Conservation (phyloP, 1,284 basidiomycete genomes). For the Phlebopus sp. region DNA sequence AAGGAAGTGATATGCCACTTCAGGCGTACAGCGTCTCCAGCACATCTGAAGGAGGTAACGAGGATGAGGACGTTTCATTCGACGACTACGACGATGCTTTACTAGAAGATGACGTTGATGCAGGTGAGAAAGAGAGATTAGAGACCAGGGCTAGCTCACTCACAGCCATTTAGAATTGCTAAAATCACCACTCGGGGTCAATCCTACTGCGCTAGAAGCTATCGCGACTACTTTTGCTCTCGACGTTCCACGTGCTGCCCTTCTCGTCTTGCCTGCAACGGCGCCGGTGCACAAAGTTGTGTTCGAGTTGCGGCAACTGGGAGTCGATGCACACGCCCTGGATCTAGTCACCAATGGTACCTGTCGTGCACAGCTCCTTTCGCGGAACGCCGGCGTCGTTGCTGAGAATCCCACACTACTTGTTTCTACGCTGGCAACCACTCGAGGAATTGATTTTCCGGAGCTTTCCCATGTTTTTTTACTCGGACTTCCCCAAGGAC, state of each 20-base stretch:
- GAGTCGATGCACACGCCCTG: slow-evolving; percentile 63
- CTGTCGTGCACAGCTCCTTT: slow-evolving; percentile 43
- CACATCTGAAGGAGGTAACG: slow-evolving; percentile 6
- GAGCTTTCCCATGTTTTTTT: slow-evolving; percentile 72
- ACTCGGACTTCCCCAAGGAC: slow-evolving; percentile 55
- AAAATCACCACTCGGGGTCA: slow-evolving; percentile 48
- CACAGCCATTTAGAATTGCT: slow-evolving; percentile 39
- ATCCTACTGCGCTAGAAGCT: slow-evolving; percentile 57
- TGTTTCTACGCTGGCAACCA: slow-evolving; percentile 63
- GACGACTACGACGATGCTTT: slow-evolving; percentile 20
- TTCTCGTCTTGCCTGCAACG: slow-evolving; percentile 63
- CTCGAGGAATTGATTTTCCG: slow-evolving; percentile 70
- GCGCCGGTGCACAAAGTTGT: slow-evolving; percentile 59
- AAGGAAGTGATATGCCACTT: background rate
- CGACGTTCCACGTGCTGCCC: slow-evolving; percentile 63
- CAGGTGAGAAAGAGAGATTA: slow-evolving; percentile 15
- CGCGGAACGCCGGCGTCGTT: slow-evolving; percentile 29
- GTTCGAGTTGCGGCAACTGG: slow-evolving; percentile 59
- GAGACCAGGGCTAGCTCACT: slow-evolving; percentile 6
- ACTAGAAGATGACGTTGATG: slow-evolving; percentile 22
- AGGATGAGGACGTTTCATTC: slow-evolving; percentile 14
- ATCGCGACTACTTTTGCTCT: slow-evolving; percentile 68
- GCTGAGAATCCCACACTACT: slow-evolving; percentile 59
- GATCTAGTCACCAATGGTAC: slow-evolving; percentile 46
- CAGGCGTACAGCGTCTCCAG: background rate